Percentiles rank a stretch among this genome's conserved stretches.
Conservation (phyloP, 208 protist species). For the Acanthamoeba triangularis region DNA sequence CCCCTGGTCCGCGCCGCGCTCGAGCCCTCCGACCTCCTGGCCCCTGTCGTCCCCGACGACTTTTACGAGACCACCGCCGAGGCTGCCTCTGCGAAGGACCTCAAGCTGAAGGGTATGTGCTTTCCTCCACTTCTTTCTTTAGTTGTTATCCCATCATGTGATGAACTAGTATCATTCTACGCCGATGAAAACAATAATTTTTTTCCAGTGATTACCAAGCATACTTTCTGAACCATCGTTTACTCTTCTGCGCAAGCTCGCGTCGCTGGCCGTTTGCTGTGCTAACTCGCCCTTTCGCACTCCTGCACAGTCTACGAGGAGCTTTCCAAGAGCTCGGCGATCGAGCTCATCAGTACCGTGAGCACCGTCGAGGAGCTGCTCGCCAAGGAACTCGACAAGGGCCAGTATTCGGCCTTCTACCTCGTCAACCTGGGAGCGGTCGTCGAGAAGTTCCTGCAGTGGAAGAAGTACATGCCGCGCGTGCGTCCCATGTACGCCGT, state of each 20-base stretch:
- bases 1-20: constrained; percentile 11
- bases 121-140: not conserved
- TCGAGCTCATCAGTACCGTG: constrained; percentile 20
- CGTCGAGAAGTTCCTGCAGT: constrained; percentile 76
- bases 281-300: not conserved
- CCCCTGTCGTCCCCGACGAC: constrained; percentile 15
- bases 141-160: not conserved
- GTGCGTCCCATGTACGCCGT: constrained; percentile 90
- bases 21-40: constrained; percentile 26
- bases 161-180: constrained; percentile 38
- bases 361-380: constrained; percentile 57
- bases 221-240: not conserved
- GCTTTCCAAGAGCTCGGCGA: not conserved
- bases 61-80: constrained; percentile 37
- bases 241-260: too few species aligned
- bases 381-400: constrained; percentile 36
- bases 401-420: constrained; percentile 80
- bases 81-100: constrained; percentile 48
- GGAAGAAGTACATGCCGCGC: constrained; percentile 81
- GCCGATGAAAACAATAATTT: constrained; percentile 36
- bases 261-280: not conserved
- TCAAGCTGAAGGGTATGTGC: constrained; percentile 21
- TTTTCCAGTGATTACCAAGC: not conserved
- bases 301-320: not conserved
- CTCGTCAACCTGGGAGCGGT: constrained; percentile 85